These are phyloP conservation scores for Penicillium paradoxum DNA, from an alignment of 495 filamentous ascomycete species.

Conservation along the genomic window DNA sequence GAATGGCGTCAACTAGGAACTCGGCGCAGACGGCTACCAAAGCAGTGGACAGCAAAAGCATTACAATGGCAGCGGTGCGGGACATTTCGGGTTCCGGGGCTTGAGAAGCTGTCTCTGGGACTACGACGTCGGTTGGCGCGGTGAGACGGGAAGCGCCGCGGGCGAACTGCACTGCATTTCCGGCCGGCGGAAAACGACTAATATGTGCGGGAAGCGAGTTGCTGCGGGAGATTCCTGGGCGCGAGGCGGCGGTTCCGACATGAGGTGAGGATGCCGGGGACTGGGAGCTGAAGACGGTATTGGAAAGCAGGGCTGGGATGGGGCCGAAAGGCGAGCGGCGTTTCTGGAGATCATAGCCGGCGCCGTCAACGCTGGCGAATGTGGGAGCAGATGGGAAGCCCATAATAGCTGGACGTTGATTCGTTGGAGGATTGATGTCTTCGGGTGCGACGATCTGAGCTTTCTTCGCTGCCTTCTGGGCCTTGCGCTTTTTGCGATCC, in stretches of 20 bases:
- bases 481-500: constrained; percentile 32
- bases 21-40: constrained; percentile 84
- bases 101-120: constrained; percentile 33
- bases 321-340: constrained; percentile 42
- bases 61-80: constrained; percentile 64
- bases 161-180: constrained; percentile 40
- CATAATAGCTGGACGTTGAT: constrained; percentile 7
- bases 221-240: constrained; percentile 64
- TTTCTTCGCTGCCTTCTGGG: constrained; percentile 12
- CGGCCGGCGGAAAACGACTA: constrained; percentile 42
- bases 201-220: constrained; percentile 73
- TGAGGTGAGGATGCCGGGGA: constrained; percentile 31
- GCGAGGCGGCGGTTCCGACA: constrained; percentile 31
- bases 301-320: constrained; percentile 57
- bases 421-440: not conserved
- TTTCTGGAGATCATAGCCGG: constrained; percentile 18
- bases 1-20: constrained; percentile 78
- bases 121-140: constrained; percentile 10
- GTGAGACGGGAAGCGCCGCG: constrained; percentile 34
- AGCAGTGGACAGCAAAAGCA: constrained; percentile 70
- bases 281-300: constrained; percentile 58
- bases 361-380: constrained; percentile 8
- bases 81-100: constrained; percentile 58
- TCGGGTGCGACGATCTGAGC: not conserved
- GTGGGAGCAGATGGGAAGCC: constrained; percentile 15